Base-by-base conservation (phyloP, 2,329 filamentous ascomycete genomes). In the Aspergillus neotritici region DNA sequence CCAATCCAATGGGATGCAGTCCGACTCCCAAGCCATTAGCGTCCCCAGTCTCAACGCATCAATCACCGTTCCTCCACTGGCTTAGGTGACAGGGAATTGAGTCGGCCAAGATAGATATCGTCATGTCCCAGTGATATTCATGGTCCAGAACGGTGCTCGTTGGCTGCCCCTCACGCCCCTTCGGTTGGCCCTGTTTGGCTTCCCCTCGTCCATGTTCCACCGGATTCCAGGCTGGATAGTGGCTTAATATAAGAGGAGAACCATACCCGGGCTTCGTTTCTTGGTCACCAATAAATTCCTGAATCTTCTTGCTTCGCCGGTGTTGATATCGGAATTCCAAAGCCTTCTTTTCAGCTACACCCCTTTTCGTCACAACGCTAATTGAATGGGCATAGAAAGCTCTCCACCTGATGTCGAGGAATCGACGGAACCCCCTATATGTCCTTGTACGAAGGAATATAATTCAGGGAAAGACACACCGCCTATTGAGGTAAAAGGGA, bases 381-480 rank as follows among this genome's bases (percentile, higher is more conserved):
- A 58, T 66, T 66, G 63, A 65, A 67, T 67, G 64, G 64, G 63
- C 62, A 62, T 62, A 57, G 64, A 66, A 53, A 63, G 51, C 41
- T 54, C 55, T 46, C 58, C 51, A 36, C 56, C 55, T 50, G 63
- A 66, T 63, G 64, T 67, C 64, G 63, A 67, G 57, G 64, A 67
- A 60, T 62, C 64, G 64, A 64, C 64, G 41, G 64, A 67, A 42
- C 62, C 62, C 50, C 62, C 63, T 64, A 63, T 63, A 60, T 57
- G 58, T 65, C 50, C 54, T 60, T 62, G 52, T 49, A 52, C 51
- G 50, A 49, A 54, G 50, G 49, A 58, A 52, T 46, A 52, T 42
- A 44, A 33, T 46, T 44, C 44, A 44, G 43, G 54, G 43, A 25
- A 52, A 48, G 44, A 40, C 48, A 41, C 52, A 54, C 50, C 41